Evolutionary conservation across 1,284 basidiomycete species (phyloP).

Genomic region (Heterobasidion occidentale): DNA sequence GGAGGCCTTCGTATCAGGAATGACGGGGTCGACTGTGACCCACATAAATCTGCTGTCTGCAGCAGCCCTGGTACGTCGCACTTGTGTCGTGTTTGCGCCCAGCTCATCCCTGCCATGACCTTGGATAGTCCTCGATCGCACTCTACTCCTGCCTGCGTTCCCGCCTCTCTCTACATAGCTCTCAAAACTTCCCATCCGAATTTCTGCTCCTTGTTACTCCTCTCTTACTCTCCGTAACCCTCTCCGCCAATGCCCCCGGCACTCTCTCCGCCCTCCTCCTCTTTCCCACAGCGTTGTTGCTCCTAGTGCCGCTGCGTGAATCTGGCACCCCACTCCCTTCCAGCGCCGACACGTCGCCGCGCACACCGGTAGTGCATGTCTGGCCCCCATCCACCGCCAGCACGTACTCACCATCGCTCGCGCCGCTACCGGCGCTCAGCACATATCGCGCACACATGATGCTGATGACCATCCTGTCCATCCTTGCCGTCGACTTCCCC

Average conservation of each 20-base stretch:
- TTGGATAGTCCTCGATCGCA: slow-evolving; percentile 56
- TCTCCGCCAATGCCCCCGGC: slow-evolving; percentile 55
- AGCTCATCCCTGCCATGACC: slow-evolving; percentile 10
- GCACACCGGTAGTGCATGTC: neutral
- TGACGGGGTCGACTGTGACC: slow-evolving; percentile 68
- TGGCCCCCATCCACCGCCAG: neutral
- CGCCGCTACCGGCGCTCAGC: slow-evolving; percentile 67
- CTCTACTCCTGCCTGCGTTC: slow-evolving; percentile 55
- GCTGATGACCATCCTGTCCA: slow-evolving; percentile 85
- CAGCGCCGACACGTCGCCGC: slow-evolving; percentile 10
- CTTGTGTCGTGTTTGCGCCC: neutral
- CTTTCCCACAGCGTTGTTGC: slow-evolving; percentile 31
- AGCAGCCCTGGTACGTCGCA: slow-evolving; percentile 59
- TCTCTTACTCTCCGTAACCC: slow-evolving; percentile 72
- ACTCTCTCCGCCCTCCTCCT: slow-evolving; percentile 45
- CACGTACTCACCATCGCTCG: slow-evolving; percentile 15
- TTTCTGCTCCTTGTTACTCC: slow-evolving; percentile 68
- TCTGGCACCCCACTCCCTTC: slow-evolving; percentile 44
- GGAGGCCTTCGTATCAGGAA: slow-evolving; percentile 81
- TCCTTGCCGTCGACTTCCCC: slow-evolving; percentile 94
- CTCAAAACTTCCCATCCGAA: slow-evolving; percentile 42
- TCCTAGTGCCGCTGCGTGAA: slow-evolving; percentile 35
- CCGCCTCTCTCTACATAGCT: slow-evolving; percentile 30
- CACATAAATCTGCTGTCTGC: slow-evolving; percentile 72
- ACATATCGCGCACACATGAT: slow-evolving; percentile 95